phyloP scores from a whole-genome alignment of 2,329 filamentous ascomycete genomes.

The Amesomyces nigricolor region DNA sequence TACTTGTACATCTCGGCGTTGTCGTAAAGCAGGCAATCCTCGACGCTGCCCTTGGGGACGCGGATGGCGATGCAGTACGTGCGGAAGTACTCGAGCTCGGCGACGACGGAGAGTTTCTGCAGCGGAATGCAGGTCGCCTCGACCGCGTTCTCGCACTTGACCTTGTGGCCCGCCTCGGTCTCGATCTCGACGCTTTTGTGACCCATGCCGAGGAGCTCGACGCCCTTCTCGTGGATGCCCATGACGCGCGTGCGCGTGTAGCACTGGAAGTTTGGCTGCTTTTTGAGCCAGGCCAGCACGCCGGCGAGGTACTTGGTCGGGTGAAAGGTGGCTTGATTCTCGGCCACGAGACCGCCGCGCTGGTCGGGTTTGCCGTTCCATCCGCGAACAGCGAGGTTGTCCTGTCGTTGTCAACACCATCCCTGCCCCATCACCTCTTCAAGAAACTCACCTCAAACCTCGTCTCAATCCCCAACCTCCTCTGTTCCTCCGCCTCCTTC shows the following conservation, averaged over 20 bases:
- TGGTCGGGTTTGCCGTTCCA: constrained; percentile 48
- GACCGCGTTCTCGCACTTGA: constrained; percentile 44
- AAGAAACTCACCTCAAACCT: constrained; percentile 30
- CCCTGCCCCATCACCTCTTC: neutral
- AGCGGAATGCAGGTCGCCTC: constrained; percentile 52
- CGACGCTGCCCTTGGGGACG: constrained; percentile 45
- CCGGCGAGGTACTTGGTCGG: constrained; percentile 51
- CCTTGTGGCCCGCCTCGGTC: constrained; percentile 41
- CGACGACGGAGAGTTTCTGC: constrained; percentile 49
- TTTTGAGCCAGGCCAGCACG: constrained; percentile 45
- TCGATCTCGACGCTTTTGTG: constrained; percentile 41
- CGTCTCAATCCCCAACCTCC: constrained; percentile 39
- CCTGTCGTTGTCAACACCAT: constrained; percentile 17
- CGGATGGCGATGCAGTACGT: constrained; percentile 53
- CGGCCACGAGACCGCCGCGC: constrained; percentile 43
- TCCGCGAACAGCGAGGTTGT: constrained; percentile 43
- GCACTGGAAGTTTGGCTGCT: constrained; percentile 48
- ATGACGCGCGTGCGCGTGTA: constrained; percentile 47
- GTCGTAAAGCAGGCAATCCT: constrained; percentile 53
- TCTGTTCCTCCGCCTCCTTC: constrained; percentile 41
- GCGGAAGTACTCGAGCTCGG: constrained; percentile 47
- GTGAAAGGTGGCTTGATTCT: constrained; percentile 49
- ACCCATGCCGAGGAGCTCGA: constrained; percentile 39
- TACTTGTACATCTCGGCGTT: constrained; percentile 51
- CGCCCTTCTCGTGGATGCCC: constrained; percentile 43